phyloP scores from a whole-genome alignment of 1,284 basidiomycete genomes.

The Ustilago tritici region DNA sequence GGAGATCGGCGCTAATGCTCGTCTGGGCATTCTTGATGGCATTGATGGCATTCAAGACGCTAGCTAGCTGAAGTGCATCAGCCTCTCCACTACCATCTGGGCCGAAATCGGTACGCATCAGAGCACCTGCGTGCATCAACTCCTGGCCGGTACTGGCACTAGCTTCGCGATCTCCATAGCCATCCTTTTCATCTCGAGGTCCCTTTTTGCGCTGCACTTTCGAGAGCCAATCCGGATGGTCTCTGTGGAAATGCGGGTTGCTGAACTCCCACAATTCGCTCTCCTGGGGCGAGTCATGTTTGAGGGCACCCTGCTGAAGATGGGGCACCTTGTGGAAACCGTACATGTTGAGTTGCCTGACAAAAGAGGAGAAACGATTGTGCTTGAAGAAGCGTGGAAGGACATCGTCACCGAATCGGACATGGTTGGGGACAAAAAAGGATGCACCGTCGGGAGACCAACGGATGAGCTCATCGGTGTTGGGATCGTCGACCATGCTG shows the following conservation, averaged over 20 bases:
- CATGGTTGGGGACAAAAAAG: conserved; percentile 93
- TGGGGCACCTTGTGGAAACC: conserved; percentile 75
- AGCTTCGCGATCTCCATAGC: conserved; percentile 25
- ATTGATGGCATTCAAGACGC: conserved; percentile 82
- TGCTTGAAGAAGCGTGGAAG: conserved; percentile 70
- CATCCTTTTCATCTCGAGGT: conserved; percentile 69
- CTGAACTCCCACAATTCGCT: conserved; percentile 94
- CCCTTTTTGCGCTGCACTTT: conserved; percentile 80
- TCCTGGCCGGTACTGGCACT: conserved; percentile 34
- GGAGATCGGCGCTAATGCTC: conserved; percentile 86
- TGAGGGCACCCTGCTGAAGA: conserved; percentile 90
- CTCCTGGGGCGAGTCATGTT: conserved; percentile 72
- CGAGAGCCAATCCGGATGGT: conserved; percentile 88
- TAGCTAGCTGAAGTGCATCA: conserved; percentile 58
- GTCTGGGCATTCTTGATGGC: conserved; percentile 92
- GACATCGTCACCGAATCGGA: conserved; percentile 86
- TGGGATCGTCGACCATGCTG: conserved; percentile 90
- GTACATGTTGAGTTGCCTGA: conserved; percentile 86
- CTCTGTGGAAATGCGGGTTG: conserved; percentile 88
- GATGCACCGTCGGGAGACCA: conserved; percentile 91
- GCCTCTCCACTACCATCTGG: conserved; percentile 11
- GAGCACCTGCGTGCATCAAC: conserved; percentile 42
- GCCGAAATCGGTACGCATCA: conserved; percentile 56
- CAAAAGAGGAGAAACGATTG: conserved; percentile 85
- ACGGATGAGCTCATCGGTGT: conserved; percentile 84